A percentile compares a stretch with the other conserved stretches of the same genome.
phyloP scores from a whole-genome alignment of 1,284 basidiomycete genomes.

The Irpex sp. region DNA sequence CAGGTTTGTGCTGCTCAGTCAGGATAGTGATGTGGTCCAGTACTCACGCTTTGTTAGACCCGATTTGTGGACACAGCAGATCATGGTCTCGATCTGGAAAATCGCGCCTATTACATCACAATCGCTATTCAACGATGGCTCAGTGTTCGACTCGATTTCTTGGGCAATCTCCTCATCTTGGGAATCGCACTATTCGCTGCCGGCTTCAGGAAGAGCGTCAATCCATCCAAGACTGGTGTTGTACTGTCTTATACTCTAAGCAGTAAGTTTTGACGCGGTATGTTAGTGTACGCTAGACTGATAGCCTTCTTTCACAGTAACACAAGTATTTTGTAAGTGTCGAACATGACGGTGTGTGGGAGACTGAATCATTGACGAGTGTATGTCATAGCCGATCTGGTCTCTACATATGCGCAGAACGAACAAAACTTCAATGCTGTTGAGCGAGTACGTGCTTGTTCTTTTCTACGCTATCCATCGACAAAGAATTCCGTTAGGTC shows the following conservation, averaged over 20 bases:
- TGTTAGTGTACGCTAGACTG: too few species aligned
- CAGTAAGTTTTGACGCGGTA: conserved; percentile 37
- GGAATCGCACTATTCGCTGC: conserved; percentile 69
- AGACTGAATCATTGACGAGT: background rate
- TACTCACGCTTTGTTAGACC: conserved; percentile 12
- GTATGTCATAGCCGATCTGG: conserved; percentile 43
- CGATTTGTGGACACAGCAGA: conserved; percentile 46
- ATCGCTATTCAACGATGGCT: conserved; percentile 64
- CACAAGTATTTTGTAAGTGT: conserved; percentile 50
- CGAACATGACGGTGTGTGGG: background rate
- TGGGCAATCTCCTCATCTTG: conserved; percentile 73
- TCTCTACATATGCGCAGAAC: conserved; percentile 53
- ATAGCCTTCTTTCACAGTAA: conserved; percentile 34
- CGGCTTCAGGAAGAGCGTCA: conserved; percentile 46
- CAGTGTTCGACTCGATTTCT: conserved; percentile 56
- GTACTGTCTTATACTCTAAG: conserved; percentile 61
- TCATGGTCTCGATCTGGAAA: conserved; percentile 56
- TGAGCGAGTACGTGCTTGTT: conserved; percentile 38
- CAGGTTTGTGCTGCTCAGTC: conserved; percentile 21
- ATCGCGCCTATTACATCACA: conserved; percentile 78
- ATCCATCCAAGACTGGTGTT: conserved; percentile 54
- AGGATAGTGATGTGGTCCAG: too few species aligned
- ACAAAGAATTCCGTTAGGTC: conserved; percentile 23
- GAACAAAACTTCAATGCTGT: conserved; percentile 76
- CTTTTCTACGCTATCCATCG: background rate